Percentiles rank a stretch among this genome's conserved stretches.
Evolutionary conservation across 2,329 filamentous ascomycete species (phyloP).

Genomic region (Phaeosphaeriaceae sp.): DNA sequence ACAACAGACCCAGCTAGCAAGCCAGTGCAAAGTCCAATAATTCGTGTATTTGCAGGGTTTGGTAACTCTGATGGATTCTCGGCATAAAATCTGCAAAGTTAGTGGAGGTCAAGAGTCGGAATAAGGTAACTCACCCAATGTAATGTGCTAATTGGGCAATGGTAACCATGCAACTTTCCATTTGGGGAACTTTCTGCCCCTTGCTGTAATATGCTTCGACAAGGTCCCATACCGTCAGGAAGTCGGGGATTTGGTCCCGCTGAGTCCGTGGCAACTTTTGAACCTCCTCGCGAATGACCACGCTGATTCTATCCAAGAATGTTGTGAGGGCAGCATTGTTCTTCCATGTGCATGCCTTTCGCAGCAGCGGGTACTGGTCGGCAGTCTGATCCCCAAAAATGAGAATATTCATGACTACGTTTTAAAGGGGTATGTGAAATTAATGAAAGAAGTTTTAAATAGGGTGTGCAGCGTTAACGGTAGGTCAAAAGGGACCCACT

Average conservation of each 20-base stretch:
- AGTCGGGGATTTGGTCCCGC: conserved; percentile 65
- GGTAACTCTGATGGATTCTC: conserved; percentile 62
- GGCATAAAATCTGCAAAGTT: conserved; percentile 51
- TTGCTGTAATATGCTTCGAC: conserved; percentile 69
- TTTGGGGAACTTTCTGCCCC: conserved; percentile 63
- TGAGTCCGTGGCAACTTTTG: conserved; percentile 63
- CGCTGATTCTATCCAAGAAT: conserved; percentile 65
- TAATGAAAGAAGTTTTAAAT: conserved; percentile 10
- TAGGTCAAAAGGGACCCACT: neutral
- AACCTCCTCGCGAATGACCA: conserved; percentile 66
- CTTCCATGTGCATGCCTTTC: conserved; percentile 55
- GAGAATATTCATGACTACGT: conserved; percentile 56
- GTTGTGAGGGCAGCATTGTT: conserved; percentile 65
- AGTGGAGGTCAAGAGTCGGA: conserved; percentile 21
- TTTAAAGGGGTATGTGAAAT: conserved; percentile 31
- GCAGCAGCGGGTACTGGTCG: conserved; percentile 68
- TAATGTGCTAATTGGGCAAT: conserved; percentile 72
- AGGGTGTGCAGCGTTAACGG: neutral
- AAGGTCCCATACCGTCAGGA: conserved; percentile 67
- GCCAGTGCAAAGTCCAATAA: conserved; percentile 72
- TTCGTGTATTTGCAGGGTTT: conserved; percentile 56
- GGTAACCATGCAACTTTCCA: conserved; percentile 70
- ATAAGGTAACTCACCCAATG: conserved; percentile 62
- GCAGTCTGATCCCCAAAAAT: conserved; percentile 76
- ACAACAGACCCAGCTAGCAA: conserved; percentile 73